A percentile compares a stretch with the other conserved stretches of the same genome.
Evolutionary conservation across 768 basidiomycete species (phyloP).

Genomic region (Guyanaporus albipodus): DNA sequence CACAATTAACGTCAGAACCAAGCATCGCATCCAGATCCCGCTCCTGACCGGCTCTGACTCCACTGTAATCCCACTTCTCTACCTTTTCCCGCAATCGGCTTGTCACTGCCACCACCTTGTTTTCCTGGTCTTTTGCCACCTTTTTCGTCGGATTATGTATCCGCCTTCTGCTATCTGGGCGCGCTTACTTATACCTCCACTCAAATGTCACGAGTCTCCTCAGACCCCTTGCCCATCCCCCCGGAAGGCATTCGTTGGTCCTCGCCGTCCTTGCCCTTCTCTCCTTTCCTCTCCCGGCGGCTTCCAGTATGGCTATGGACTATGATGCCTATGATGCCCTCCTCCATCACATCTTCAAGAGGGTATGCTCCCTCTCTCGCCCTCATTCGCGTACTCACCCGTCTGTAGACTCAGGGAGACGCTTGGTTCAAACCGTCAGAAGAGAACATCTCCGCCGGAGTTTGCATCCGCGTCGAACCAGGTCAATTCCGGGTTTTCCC

Average conservation of each 20-base stretch:
- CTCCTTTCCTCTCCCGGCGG: background rate
- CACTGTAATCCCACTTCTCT: conserved; percentile 1
- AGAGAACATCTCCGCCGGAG: conserved; percentile 76
- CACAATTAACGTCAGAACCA: conserved; percentile 21
- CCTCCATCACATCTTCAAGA: conserved; percentile 75
- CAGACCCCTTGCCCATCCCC: background rate
- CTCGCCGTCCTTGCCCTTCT: background rate
- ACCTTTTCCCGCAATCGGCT: conserved; percentile 7
- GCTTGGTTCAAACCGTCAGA: conserved; percentile 86
- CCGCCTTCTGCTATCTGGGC: background rate
- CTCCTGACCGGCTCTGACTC: background rate
- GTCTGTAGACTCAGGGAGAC: conserved; percentile 66
- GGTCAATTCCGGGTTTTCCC: conserved; percentile 79
- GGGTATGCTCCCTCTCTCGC: conserved; percentile 36
- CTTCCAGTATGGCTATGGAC: conserved; percentile 30
- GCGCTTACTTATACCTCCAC: conserved; percentile 21
- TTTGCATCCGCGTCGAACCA: conserved; percentile 66
- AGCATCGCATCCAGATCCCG: conserved; percentile 5
- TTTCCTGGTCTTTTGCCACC: background rate
- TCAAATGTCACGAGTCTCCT: background rate
- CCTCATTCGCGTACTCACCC: background rate
- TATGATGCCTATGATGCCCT: conserved; percentile 81
- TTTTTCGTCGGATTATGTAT: conserved; percentile 4
- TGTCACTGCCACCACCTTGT: background rate
- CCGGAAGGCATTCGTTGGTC: background rate